Conservation (phyloP, 768 basidiomycete species). For the Mycena maculata region DNA sequence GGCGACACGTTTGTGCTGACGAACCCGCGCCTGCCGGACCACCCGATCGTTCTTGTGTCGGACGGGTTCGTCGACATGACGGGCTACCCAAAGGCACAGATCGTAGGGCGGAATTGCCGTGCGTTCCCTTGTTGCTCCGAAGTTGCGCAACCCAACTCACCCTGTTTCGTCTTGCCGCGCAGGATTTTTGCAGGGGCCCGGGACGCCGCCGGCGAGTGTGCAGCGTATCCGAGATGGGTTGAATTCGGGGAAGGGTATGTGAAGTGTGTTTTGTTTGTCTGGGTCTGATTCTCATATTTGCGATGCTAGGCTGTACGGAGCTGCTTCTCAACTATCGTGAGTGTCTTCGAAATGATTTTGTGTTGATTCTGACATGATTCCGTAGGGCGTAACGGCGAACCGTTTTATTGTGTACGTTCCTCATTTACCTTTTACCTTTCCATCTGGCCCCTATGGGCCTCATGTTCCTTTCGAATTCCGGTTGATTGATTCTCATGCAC, state of each 20-base stretch:
- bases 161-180: not conserved
- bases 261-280: no score
- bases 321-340: conserved; percentile 31
- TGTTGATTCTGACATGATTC: not conserved
- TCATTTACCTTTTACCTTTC: no score
- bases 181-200: conserved; percentile 34
- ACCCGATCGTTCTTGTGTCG: conserved; percentile 32
- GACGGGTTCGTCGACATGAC: conserved; percentile 33
- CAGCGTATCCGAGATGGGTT: conserved; percentile 33
- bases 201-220: conserved; percentile 30
- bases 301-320: conserved; percentile 27
- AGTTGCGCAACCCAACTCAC: not conserved
- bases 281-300: not conserved
- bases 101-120: conserved; percentile 34
- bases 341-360: not conserved
- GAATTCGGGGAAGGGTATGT: conserved; percentile 31
- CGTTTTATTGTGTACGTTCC: conserved; percentile 31
- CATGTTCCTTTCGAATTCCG: no score
- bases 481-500: no score
- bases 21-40: conserved; percentile 35
- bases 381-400: conserved; percentile 32
- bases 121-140: not conserved
- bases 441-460: no score
- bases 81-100: conserved; percentile 27
- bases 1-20: conserved; percentile 34